Evolutionary conservation across 106 monocot species (phyloP).

Genomic region (Cymbidium sinense): DNA sequence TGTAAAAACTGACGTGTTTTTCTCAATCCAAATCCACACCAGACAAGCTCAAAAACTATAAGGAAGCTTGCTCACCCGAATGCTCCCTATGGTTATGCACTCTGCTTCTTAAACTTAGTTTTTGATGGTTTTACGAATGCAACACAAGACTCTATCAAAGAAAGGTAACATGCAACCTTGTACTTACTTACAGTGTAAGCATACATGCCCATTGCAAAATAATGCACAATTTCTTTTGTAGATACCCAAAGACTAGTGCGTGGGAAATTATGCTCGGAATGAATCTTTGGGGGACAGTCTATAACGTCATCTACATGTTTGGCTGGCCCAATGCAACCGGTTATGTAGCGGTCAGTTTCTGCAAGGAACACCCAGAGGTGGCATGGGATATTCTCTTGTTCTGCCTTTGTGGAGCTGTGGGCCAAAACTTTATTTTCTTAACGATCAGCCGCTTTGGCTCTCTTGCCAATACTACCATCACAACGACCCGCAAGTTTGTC

Average conservation of each 20-base stretch:
- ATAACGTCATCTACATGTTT: constrained; percentile 78
- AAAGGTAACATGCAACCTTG: constrained; percentile 24
- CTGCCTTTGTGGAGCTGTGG: constrained; percentile 89
- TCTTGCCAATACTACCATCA: constrained; percentile 93
- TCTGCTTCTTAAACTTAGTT: constrained; percentile 88
- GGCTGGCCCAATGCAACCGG: constrained; percentile 67
- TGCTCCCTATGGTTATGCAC: constrained; percentile 86
- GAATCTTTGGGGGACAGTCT: constrained; percentile 95
- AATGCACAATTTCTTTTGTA: constrained; percentile 2
- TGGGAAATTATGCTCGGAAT: constrained; percentile 99
- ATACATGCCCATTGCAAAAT: not conserved
- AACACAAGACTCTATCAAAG: constrained; percentile 87
- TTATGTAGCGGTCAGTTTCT: constrained; percentile 65
- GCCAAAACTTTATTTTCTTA: constrained; percentile 92
- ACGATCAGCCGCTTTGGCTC: constrained; percentile 80
- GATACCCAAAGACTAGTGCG: constrained; percentile 84
- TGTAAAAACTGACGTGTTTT: not conserved
- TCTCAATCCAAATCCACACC: constrained; percentile 7
- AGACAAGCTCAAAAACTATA: constrained; percentile 98
- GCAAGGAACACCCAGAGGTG: constrained; percentile 80
- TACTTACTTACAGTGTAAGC: not conserved
- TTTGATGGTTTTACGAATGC: constrained; percentile 97
- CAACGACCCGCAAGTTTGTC: constrained; percentile 89
- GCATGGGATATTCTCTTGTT: constrained; percentile 89
- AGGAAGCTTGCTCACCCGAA: constrained; percentile 94